Base-by-base conservation (phyloP, 345 rosid genomes). In the Lumnitzera littorea region DNA sequence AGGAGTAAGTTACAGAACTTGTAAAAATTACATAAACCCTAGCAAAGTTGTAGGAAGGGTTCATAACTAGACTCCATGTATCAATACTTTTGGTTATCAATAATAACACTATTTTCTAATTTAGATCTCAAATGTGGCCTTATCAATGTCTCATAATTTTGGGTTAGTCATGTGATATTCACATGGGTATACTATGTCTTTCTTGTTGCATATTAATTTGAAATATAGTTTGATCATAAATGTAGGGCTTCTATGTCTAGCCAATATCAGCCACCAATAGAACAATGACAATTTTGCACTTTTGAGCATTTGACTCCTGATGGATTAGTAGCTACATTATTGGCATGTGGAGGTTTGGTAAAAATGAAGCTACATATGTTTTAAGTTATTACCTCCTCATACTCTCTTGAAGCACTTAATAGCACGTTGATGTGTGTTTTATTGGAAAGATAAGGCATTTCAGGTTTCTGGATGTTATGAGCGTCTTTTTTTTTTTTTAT, bases 401-500 rank as follows among this genome's bases (percentile, higher is more conserved):
- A 68, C 57, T 4, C 81, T 83, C 61, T 29, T 76, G 10, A 67
- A 79, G 29, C 84, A 85, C 69, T 56, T 85, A 57, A 82, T 80
- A 81, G 80, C 74, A 3, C 80, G 86, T 7, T 83, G 91, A 5
- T 85, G 88, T 46, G 63, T 69, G 55, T 79, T 85, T 60, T 86
- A 85, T 48, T 85, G 91, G 91, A 81, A 84, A 61, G 78, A 80
- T 57, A 82, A 85, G 70, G 76, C 68, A 56, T 70, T 74, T 70
- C 83, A 75, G 86, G 91, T 80, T 63, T 23, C 41, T 49, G 47
- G n/a, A 58, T 50, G 24, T 12, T 10, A 13, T 50, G 53, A 12
- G n/a, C 47, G 46, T n/a, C 36, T 3, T 20, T 20, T 20, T 20
- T 20, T 20, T 20, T 20, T 20, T 20, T 20, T 20, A 20, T 20